Conservation (phyloP, 768 basidiomycete genomes). For the Boletus subparvulus region DNA sequence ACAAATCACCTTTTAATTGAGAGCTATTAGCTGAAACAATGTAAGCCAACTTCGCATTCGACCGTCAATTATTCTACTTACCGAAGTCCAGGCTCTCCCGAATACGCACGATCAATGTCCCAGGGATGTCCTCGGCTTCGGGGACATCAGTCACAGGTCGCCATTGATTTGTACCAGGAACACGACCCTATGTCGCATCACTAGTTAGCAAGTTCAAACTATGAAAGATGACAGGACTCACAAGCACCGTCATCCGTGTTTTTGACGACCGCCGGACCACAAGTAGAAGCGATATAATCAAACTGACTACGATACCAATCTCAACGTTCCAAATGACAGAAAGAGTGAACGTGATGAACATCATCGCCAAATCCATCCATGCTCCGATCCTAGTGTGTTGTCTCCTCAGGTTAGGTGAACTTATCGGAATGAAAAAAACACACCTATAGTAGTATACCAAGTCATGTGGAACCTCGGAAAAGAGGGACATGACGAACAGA, state of each 20-base stretch:
- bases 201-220: background rate
- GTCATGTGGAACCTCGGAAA: slow-evolving; percentile 87
- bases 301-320: slow-evolving; percentile 85
- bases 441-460: slow-evolving; percentile 82
- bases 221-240: slow-evolving; percentile 26
- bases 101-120: slow-evolving; percentile 85
- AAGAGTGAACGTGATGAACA: slow-evolving; percentile 83
- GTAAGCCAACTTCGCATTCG: background rate
- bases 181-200: slow-evolving; percentile 58
- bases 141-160: slow-evolving; percentile 86
- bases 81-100: slow-evolving; percentile 91
- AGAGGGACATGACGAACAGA: slow-evolving; percentile 79
- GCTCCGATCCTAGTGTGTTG: slow-evolving; percentile 61
- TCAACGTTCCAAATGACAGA: slow-evolving; percentile 91
- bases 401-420: background rate
- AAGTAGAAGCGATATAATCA: slow-evolving; percentile 84
- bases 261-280: slow-evolving; percentile 89
- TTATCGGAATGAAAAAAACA: slow-evolving; percentile 17
- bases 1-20: slow-evolving; percentile 70
- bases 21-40: slow-evolving; percentile 78
- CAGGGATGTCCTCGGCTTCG: slow-evolving; percentile 77
- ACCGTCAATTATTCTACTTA: slow-evolving; percentile 31
- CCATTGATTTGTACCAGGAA: slow-evolving; percentile 89
- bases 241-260: slow-evolving; percentile 88
- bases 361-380: slow-evolving; percentile 87